Base-by-base conservation (phyloP, 1,139 yeast species). In the Hyphopichia khmerensis region DNA sequence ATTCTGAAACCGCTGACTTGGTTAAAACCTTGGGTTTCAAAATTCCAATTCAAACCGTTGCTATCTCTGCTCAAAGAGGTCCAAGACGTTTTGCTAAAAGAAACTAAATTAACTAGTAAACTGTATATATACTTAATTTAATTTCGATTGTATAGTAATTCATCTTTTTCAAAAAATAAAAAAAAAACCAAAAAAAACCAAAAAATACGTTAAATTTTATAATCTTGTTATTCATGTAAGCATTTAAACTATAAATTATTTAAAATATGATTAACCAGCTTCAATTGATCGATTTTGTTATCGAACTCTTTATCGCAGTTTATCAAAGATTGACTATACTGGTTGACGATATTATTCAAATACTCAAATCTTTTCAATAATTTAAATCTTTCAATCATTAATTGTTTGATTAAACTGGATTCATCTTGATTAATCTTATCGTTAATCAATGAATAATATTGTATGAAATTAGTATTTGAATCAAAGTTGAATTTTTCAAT, bases 51-150 rank as follows among this genome's bases (percentile, higher is more conserved):
- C 84, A 85, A 71, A 91, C 93, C 70, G 85, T 87, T 71, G 81
- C 90, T 67, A 90, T 93, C 71, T 85, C 96, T 72, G 84, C 96
- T 69, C 89, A 87, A 80, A 87, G 95, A 81, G 84, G 84, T 65
- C 80, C 84, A 69, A 88, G 96, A 84, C 89, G 96, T 83, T 88
- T 79, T 88, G 88, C 93, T 79, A 89, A 87, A 86, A 86, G 93
- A 84, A 81, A 80, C 82, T 88, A 87, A 80, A 55, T 53, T 46
- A 19, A 11, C 10, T 9, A 30, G 6, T 27, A 30, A 14, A 5
- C 31, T 27, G 13, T 30, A 11, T 30, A 30, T 8, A 15, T 30
- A 30, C 9, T 30, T 30, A 7, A n/a, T 30, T 30, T 16, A 26
- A 26, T 26, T 26, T 26, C n/a, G n/a, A 9, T 26, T 26, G 29